A percentile compares a stretch with the other conserved stretches of the same genome.
Conservation (phyloP, 305 asterid genomes). For the Solanum aculeatissimum region DNA sequence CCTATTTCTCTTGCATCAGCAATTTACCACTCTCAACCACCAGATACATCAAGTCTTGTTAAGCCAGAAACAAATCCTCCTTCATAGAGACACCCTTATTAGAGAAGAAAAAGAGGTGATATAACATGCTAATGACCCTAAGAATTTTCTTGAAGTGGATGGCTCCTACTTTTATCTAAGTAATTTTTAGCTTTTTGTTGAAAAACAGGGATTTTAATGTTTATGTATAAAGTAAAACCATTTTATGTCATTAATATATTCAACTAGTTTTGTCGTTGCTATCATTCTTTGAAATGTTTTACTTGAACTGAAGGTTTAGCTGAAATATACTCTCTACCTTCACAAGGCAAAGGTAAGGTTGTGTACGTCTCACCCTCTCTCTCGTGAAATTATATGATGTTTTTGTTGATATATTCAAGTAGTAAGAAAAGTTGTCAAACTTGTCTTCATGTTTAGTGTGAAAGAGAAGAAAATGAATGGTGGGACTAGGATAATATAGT, state of each 20-base stretch:
- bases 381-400: background rate
- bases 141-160: background rate
- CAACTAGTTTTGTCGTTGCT: constrained; percentile 1
- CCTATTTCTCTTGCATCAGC: constrained; percentile 75
- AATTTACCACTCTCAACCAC: constrained; percentile 69
- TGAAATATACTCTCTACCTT: too few species aligned
- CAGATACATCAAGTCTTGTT: constrained; percentile 37
- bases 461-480: constrained; percentile 18
- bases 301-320: background rate
- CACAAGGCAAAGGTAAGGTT: too few species aligned
- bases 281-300: background rate
- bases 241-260: constrained; percentile 25
- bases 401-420: background rate
- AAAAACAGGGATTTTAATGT: constrained; percentile 6
- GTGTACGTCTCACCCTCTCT: too few species aligned
- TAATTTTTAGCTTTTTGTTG: constrained; percentile 8
- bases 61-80: constrained; percentile 59
- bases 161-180: constrained; percentile 13
- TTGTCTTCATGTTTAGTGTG: constrained; percentile 22
- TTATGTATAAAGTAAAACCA: constrained; percentile 15
- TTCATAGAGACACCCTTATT: constrained; percentile 11
- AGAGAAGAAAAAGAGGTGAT: background rate
- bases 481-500: constrained; percentile 28
- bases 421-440: constrained; percentile 35
- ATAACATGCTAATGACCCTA: background rate